Evolutionary conservation across 2,329 filamentous ascomycete genomes (phyloP), one percentile per base, ranked within the genome.

Genomic region (Fusarium metavorans): DNA sequence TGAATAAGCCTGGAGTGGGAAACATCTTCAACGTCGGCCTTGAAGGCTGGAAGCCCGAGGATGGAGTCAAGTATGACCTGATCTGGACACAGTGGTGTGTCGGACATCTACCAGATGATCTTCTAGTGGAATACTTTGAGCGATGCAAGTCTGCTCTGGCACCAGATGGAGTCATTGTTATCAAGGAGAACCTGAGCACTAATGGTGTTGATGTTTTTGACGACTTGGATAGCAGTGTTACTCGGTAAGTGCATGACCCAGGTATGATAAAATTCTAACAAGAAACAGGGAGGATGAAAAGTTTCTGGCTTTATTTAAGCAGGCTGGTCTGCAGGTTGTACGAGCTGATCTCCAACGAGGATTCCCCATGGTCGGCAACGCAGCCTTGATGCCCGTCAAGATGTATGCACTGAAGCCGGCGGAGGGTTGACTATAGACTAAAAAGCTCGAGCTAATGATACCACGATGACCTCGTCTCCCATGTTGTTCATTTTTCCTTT

Each of bases 61-160:
- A 83, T 3, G 85, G 80, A 11, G 77, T 82, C 10, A 81, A 83
- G 58, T 98, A 98, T 82, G 93, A 95, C 80, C 82, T 98, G 54
- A 91, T 98, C 70, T 98, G 94, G 94, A 92, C 90, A 62, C 95
- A 98, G 82, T 98, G 95, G 95, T 98, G 95, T 82, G 83, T 96
- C 9, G 93, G 94, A 27, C 93, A 98, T 81, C 85, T 98, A 64
- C 95, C 90, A 0, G 95, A 98, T 80, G 83, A 83, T 9, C 91
- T 97, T 81, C 81, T 98, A 5, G 85, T 93, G 1, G 84, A 84
- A 3, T 97, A 92, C 78, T 83, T 98, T 18, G 76, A 84, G 66
- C 86, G 90, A 30, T 94, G 94, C 80, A 88, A 87, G 57, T 76
- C 82, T 0, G 85, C 70, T 0, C 60, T 86, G 4, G 67, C 67